A percentile compares a stretch with the other conserved stretches of the same genome.
These are phyloP conservation scores for Suillus clintonianus DNA, from an alignment of 768 basidiomycete species.

Conservation along the genomic window DNA sequence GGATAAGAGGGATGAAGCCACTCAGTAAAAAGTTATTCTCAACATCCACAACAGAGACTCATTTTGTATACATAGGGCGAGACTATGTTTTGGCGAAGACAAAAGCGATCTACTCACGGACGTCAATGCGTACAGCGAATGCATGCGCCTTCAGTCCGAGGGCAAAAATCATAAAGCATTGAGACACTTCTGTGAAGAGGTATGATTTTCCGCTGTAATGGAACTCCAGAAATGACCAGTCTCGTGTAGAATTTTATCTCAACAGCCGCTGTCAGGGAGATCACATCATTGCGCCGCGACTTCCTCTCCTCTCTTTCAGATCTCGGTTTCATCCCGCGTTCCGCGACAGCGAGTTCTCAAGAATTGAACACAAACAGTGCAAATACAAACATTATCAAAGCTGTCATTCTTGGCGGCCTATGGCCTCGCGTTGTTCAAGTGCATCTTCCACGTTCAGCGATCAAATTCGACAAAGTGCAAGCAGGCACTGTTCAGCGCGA, in stretches of 20 bases:
- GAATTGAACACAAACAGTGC: conserved; percentile 64
- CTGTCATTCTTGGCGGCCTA: conserved; percentile 81
- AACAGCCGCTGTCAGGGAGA: conserved; percentile 67
- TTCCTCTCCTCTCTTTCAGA: conserved; percentile 69
- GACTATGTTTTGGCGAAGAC: conserved; percentile 63
- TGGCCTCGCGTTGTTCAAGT: conserved; percentile 85
- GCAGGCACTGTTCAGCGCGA: conserved; percentile 84
- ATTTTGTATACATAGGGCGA: conserved; percentile 52
- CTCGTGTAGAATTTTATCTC: conserved; percentile 80
- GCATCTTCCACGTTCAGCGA: conserved; percentile 67
- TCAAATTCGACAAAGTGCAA: conserved; percentile 85
- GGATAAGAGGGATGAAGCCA: conserved; percentile 82
- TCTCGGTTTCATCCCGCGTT: conserved; percentile 65
- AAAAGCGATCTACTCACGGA: conserved; percentile 89
- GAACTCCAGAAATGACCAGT: conserved; percentile 7
- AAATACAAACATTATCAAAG: conserved; percentile 79
- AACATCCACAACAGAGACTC: neutral
- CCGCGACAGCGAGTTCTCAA: conserved; percentile 45
- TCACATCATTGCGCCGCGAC: conserved; percentile 75
- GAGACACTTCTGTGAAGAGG: conserved; percentile 73
- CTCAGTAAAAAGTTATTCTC: conserved; percentile 45
- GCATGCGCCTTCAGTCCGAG: conserved; percentile 49
- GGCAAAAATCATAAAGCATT: conserved; percentile 49
- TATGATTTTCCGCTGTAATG: conserved; percentile 15
- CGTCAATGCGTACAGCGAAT: conserved; percentile 71